Evolutionary conservation across 2,329 filamentous ascomycete genomes (phyloP), one percentile per base, ranked within the genome.

Genomic region (Alternaria atra): DNA sequence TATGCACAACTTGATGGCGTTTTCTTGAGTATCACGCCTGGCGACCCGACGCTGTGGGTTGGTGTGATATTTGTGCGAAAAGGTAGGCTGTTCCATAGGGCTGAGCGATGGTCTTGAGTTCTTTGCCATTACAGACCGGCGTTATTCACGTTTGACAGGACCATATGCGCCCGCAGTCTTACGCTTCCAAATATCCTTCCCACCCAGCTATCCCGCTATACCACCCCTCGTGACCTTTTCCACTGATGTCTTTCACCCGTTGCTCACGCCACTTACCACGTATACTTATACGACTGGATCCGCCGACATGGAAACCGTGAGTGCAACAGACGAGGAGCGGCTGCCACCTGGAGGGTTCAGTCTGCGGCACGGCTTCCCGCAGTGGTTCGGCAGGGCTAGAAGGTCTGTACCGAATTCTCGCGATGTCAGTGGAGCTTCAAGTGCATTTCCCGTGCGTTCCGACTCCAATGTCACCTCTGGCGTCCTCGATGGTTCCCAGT

Each of bases 181-280:
- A 64, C 91, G 94, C 72, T 97, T 98, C 80, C 90, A 95, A 69
- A 91, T 98, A 66, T 90, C 90, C 25, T 98, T 98, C 72, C 92
- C 94, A 35, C 84, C 90, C 62, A 85, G 86, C 39, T 97, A 96
- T 76, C 94, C 94, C 12, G 81, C 85, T 52, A 81, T 92, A 20
- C 92, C 94, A 52, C 95, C 95, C 9, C 84, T 94, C 17, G 88
- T 99, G 67, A 94, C 90, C 55, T 97, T 99, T 79, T 87, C 89
- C 46, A 96, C 92, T 69, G 94, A 98, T 76, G 90, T 98, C 68
- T 99, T 98, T 78, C 94, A 99, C 77, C 94, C 94, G 17, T 85
- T 99, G 42, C 90, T 98, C 68, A 93, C 94, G 7, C 94, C 95
- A 37, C 85, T 96, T 63, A 97, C 93, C n/a, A 97, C 93, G 4